Percentiles rank a stretch among this genome's conserved stretches.
phyloP scores from a whole-genome alignment of 805 yeast species.

The Yarrowia yakushimensis region DNA sequence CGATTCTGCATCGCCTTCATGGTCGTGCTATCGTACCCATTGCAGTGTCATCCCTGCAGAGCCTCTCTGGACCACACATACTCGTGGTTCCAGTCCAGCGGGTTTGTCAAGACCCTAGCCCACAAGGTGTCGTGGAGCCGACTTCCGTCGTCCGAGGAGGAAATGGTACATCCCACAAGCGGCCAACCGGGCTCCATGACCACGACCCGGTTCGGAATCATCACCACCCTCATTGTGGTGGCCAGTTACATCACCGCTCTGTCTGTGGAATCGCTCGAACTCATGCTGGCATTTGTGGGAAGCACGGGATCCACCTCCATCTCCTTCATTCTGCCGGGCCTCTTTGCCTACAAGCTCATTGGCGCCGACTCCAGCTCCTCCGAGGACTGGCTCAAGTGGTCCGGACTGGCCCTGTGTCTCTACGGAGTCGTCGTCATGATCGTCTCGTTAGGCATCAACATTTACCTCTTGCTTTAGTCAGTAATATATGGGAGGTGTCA shows the following conservation, averaged over 20 bases:
- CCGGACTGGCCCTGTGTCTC: slow-evolving; percentile 53
- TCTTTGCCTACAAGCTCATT: slow-evolving; percentile 73
- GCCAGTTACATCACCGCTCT: slow-evolving; percentile 63
- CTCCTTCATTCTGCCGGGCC: slow-evolving; percentile 85
- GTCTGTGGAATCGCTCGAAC: slow-evolving; percentile 67
- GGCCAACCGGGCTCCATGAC: slow-evolving; percentile 25
- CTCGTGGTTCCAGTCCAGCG: slow-evolving; percentile 43
- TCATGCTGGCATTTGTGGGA: slow-evolving; percentile 82
- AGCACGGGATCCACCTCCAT: slow-evolving; percentile 92
- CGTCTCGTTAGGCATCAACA: slow-evolving; percentile 50
- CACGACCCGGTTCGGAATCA: slow-evolving; percentile 37
- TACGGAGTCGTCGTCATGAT: slow-evolving; percentile 75
- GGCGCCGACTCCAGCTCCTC: slow-evolving; percentile 24
- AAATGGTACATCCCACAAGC: neutral
- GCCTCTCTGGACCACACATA: slow-evolving; percentile 73
- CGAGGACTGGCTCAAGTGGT: slow-evolving; percentile 42
- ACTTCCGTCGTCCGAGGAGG: slow-evolving; percentile 24
- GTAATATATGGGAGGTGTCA: too few relatives aligned
- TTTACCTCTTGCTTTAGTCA: slow-evolving; percentile 31
- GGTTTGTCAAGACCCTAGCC: slow-evolving; percentile 26
- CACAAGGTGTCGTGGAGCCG: neutral
- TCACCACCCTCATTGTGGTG: slow-evolving; percentile 47
- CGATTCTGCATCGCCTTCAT: slow-evolving; percentile 73
- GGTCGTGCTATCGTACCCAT: slow-evolving; percentile 80
- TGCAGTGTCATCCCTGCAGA: slow-evolving; percentile 88